Conservation (phyloP, 2,329 filamentous ascomycete species). For the Paraphaeosphaeria minitans region DNA sequence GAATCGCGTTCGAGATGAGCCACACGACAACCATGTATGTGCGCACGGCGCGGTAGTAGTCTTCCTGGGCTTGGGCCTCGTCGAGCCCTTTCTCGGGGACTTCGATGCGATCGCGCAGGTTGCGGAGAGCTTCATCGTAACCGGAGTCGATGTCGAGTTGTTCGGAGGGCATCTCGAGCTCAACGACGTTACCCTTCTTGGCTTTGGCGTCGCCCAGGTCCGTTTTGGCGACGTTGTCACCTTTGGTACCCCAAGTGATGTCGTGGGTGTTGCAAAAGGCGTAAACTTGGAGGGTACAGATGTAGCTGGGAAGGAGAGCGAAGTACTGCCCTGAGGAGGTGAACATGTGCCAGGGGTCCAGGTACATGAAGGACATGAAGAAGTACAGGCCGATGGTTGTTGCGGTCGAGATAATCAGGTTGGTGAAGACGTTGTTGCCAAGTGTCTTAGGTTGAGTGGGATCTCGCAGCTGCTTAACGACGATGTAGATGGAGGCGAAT, state of each 20-base stretch:
- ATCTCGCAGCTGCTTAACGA: constrained; percentile 75
- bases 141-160: constrained; percentile 98
- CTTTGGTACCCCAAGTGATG: constrained; percentile 98
- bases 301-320: constrained; percentile 86
- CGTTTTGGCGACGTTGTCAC: constrained; percentile 92
- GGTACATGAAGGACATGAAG: constrained; percentile 92
- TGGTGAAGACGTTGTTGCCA: constrained; percentile 91
- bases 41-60: constrained; percentile 96
- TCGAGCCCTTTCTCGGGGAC: constrained; percentile 66
- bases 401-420: constrained; percentile 86
- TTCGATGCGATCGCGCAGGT: constrained; percentile 90
- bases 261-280: constrained; percentile 99
- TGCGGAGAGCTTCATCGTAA: constrained; percentile 95
- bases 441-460: constrained; percentile 60
- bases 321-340: constrained; percentile 93
- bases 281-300: constrained; percentile 97
- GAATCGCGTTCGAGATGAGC: constrained; percentile 89
- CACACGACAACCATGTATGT: constrained; percentile 98
- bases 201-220: constrained; percentile 87
- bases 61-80: constrained; percentile 89
- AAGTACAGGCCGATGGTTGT: constrained; percentile 95
- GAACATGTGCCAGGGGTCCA: constrained; percentile 99
- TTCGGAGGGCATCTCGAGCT: constrained; percentile 96
- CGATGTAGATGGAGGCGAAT: constrained; percentile 87
- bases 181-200: constrained; percentile 75